Evolutionary conservation across 345 rosid genomes (phyloP), one percentile per base, ranked within the genome.

Genomic region (Sisymbrium irio): DNA sequence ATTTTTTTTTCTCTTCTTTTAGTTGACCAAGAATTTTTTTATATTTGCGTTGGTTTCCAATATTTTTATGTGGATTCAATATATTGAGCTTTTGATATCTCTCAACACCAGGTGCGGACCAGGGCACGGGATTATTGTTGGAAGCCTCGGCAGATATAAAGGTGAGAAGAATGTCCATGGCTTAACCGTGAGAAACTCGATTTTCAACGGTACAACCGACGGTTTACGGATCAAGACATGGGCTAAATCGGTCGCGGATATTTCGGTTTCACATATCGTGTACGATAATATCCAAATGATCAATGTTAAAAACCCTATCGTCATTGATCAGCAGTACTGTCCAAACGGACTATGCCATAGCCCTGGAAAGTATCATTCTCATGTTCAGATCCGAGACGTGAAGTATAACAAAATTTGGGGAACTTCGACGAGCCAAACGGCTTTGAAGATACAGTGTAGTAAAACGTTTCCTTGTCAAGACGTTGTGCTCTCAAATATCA

Each of bases 101-200:
- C 27, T 1, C 18, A 9, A 58, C 7, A 59, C 2, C 3, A 77
- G 75, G 41, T 77, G 80, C 73, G 80, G 80, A 58, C 80, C 80
- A 71, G 80, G 80, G 30, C 80, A 77, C n/a, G 80, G 80, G 57
- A 77, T 77, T 9, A 77, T 77, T 72, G 80, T 77, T 0, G 80
- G 80, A 4, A 71, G 80, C 27, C 72, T 71, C 0, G 80, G 80
- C 1, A 71, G 32, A 42, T 8, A 33, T 7, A 42, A 50, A 54
- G 42, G 18, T 0, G 80, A 77, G 60, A 4, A 77, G 40, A 40
- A 59, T 37, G 68, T 77, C 0, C 2, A 71, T 3, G 63, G 77
- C 14, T 4, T 77, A 59, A 77, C 72, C 7, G 68, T 77, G 0
- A 49, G 77, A 65, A 25, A 77, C 73, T 28, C 77, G 36, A 30